phyloP scores from a whole-genome alignment of 2,329 filamentous ascomycete genomes.

The Xylariaceae sp. region DNA sequence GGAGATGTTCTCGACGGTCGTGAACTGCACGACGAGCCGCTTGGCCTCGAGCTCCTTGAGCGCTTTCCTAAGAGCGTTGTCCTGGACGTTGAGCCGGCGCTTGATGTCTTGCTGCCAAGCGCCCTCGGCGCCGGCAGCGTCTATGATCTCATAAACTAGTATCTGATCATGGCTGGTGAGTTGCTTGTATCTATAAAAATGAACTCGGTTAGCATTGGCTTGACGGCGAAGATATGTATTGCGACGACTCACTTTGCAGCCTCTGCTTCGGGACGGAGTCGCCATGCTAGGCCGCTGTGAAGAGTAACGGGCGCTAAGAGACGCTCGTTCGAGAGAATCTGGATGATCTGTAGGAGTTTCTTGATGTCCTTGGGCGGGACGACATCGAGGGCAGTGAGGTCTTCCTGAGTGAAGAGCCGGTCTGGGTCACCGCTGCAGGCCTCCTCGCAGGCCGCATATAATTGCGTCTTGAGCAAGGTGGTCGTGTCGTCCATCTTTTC shows the following conservation, averaged over 20 bases:
- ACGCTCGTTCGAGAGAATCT: constrained; percentile 54
- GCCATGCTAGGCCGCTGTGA: constrained; percentile 47
- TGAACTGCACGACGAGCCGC: constrained; percentile 79
- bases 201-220: not conserved
- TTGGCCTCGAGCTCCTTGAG: constrained; percentile 80
- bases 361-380: constrained; percentile 52
- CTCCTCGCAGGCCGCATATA: constrained; percentile 52
- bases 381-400: constrained; percentile 51
- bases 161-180: constrained; percentile 66
- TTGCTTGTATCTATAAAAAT: constrained; percentile 47
- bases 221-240: not conserved
- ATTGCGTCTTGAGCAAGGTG: constrained; percentile 46
- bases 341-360: constrained; percentile 50
- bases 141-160: constrained; percentile 83
- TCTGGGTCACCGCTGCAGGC: constrained; percentile 37
- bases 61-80: constrained; percentile 71
- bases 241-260: constrained; percentile 50
- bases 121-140: constrained; percentile 75
- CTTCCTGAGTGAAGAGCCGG: constrained; percentile 52
- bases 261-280: constrained; percentile 53
- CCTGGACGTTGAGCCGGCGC: constrained; percentile 73
- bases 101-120: constrained; percentile 90
- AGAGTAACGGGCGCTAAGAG: constrained; percentile 48
- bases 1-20: constrained; percentile 82
- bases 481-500: constrained; percentile 29